Evolutionary conservation across 208 protist genomes (phyloP).

Genomic region (Trypanosoma cruzi): DNA sequence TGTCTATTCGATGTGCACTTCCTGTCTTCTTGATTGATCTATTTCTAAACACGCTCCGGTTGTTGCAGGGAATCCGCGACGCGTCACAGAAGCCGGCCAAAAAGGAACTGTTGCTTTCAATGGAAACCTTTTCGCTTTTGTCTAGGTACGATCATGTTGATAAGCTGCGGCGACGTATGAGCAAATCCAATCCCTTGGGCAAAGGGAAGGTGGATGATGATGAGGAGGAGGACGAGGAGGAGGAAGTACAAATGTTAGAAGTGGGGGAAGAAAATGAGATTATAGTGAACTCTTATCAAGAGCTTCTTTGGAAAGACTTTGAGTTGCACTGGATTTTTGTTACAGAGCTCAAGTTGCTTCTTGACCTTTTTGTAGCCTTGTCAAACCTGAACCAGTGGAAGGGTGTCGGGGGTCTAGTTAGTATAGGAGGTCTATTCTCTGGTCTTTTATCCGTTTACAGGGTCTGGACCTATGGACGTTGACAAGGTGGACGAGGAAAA

Average conservation of each 20-base stretch:
- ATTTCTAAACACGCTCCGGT: conserved; percentile 84
- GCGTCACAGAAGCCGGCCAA: conserved; percentile 45
- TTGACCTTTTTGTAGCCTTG: conserved; percentile 88
- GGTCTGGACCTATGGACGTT: conserved; percentile 92
- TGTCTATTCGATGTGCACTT: conserved; percentile 71
- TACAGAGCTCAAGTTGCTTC: conserved; percentile 84
- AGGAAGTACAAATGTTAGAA: conserved; percentile 16
- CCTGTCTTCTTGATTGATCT: conserved; percentile 88
- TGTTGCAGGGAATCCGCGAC: conserved; percentile 85
- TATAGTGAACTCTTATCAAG: conserved; percentile 75
- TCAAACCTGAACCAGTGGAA: conserved; percentile 67
- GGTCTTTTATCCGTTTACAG: conserved; percentile 89
- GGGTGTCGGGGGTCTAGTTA: conserved; percentile 60
- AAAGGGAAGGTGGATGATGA: conserved; percentile 20
- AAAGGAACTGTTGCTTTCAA: conserved; percentile 64
- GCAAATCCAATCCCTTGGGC: conserved; percentile 5
- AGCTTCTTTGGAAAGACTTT: conserved; percentile 90
- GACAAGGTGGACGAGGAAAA: conserved; percentile 14
- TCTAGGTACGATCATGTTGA: conserved; percentile 87
- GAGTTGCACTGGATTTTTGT: conserved; percentile 92
- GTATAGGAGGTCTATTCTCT: conserved; percentile 78
- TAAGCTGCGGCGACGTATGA: conserved; percentile 74
- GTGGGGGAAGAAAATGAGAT: conserved; percentile 58
- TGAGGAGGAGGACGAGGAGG: background rate
- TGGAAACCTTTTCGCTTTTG: conserved; percentile 84